Percentiles rank a stretch among this genome's conserved stretches.
These are phyloP conservation scores for Amanita inopinata DNA, from an alignment of 768 basidiomycete genomes.

Conservation along the genomic window DNA sequence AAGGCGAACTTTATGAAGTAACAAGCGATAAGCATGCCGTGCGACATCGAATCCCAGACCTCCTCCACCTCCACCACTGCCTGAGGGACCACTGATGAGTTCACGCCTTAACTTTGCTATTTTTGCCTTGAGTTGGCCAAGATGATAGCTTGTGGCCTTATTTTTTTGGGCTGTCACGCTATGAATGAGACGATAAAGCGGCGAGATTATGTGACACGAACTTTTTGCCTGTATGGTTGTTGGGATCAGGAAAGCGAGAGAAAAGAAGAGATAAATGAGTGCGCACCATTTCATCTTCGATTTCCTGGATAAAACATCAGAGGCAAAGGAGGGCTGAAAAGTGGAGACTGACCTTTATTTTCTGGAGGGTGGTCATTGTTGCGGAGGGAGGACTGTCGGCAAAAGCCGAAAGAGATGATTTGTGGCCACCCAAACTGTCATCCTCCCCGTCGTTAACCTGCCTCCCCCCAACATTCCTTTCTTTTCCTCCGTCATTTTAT, in stretches of 20 bases:
- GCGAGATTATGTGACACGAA: slow-evolving; percentile 20
- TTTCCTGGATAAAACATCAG: slow-evolving; percentile 43
- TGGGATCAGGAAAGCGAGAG: slow-evolving; percentile 17
- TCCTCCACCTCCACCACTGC: slow-evolving; percentile 78
- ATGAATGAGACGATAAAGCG: slow-evolving; percentile 12
- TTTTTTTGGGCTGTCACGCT: slow-evolving; percentile 75
- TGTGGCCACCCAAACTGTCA: slow-evolving; percentile 8
- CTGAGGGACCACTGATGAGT: slow-evolving; percentile 68
- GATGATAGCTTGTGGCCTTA: slow-evolving; percentile 92
- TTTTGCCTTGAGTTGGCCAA: slow-evolving; percentile 96
- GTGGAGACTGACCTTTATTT: slow-evolving; percentile 56
- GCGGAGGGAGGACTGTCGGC: slow-evolving; percentile 22
- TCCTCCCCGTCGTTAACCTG: slow-evolving; percentile 9
- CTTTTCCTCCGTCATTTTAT: slow-evolving; percentile 18
- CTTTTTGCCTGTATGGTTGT: slow-evolving; percentile 57
- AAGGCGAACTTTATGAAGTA: neutral
- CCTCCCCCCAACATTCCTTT: slow-evolving; percentile 4
- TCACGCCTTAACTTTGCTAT: slow-evolving; percentile 95
- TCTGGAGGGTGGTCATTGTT: slow-evolving; percentile 85
- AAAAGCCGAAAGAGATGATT: slow-evolving; percentile 23
- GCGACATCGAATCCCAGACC: slow-evolving; percentile 98
- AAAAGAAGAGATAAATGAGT: slow-evolving; percentile 12
- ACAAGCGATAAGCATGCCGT: slow-evolving; percentile 22
- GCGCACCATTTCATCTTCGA: slow-evolving; percentile 96
- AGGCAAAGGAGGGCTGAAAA: slow-evolving; percentile 18